Conservation (phyloP, 176 grass and related monocot species). For the Carex littledalei region DNA sequence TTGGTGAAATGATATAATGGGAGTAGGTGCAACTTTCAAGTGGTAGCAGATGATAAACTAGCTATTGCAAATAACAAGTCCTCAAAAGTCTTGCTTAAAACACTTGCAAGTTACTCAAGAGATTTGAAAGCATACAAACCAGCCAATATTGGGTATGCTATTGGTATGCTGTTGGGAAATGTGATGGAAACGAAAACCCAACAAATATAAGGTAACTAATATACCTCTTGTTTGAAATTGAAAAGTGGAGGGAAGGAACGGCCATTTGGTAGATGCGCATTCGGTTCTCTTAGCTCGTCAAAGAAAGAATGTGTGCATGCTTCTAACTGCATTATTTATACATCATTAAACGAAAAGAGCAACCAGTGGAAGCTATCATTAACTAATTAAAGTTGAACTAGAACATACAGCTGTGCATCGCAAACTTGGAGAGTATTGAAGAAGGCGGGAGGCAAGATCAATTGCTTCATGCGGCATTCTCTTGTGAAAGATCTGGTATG, state of each 20-base stretch:
- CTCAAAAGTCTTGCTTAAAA: not conserved
- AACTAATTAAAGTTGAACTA: conserved; percentile 24
- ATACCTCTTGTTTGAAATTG: conserved; percentile 94
- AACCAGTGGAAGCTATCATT: not conserved
- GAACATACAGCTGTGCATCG: conserved; percentile 75
- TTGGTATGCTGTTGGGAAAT: not conserved
- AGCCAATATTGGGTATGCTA: not conserved
- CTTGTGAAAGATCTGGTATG: conserved; percentile 73
- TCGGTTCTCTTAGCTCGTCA: conserved; percentile 61
- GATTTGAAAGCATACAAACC: not conserved
- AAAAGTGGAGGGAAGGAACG: conserved; percentile 75
- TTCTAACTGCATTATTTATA: conserved; percentile 63
- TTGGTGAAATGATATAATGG: too few species aligned
- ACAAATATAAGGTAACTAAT: not conserved
- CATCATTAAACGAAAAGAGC: conserved; percentile 10
- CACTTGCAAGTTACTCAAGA: not conserved
- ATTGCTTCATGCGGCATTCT: conserved; percentile 90
- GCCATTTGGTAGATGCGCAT: conserved; percentile 73
- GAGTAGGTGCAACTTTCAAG: not conserved
- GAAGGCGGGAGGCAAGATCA: conserved; percentile 81
- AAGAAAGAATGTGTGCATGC: conserved; percentile 95
- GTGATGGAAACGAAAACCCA: not conserved
- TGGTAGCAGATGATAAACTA: not conserved
- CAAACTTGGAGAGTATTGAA: conserved; percentile 83
- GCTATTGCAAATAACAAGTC: not conserved